Base-by-base conservation (phyloP, 495 filamentous ascomycete genomes). In the Evernia prunastri region DNA sequence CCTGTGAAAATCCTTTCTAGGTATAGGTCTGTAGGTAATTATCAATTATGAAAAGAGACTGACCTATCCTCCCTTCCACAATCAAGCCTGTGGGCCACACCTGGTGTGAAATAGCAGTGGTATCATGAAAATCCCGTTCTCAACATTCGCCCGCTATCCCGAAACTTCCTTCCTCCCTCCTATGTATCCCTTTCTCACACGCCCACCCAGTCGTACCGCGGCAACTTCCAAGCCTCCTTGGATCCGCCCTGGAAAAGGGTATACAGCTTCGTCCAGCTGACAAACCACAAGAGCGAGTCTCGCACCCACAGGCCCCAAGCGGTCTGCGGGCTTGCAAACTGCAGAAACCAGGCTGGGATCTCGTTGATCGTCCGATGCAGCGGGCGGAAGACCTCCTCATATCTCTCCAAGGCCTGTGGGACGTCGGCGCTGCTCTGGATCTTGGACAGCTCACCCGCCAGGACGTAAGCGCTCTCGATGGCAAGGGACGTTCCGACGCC, bases 381-480 rank as follows among this genome's bases (percentile, higher is more conserved):
- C 3, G 59, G 20, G 17, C 57, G 63, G 53, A 66, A 61, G 20
- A 56, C 27, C 10, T 61, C 59, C 29, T 66, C 63, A 37, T 63
- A 62, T 31, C 10, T 53, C 23, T 51, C 42, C 25, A 62, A 25
- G 15, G 59, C 63, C 31, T 51, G 17, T 18, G 33, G 37, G 56
- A 56, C 31, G 56, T 66, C 58, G 12, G 40, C 42, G 31, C 58
- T 35, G 45, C 56, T 61, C 58, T 40, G 20, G 5, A 62, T 59
- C 63, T 51, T 53, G 20, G 43, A 53, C 33, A 63, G 27, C 67
- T 84, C 82, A 10, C 81, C 82, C 2, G 82, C 82, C 0, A 84
- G 74, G 1, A 83, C 58, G 62, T 83, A 85, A 0, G 80, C 78
- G 12, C 82, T 79, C 20, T 77, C 73, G 1, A 85, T 68, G 10